Evolutionary conservation across 768 basidiomycete genomes (phyloP), one percentile per base, ranked within the genome.

Genomic region (Candolleomyces efflorescens): DNA sequence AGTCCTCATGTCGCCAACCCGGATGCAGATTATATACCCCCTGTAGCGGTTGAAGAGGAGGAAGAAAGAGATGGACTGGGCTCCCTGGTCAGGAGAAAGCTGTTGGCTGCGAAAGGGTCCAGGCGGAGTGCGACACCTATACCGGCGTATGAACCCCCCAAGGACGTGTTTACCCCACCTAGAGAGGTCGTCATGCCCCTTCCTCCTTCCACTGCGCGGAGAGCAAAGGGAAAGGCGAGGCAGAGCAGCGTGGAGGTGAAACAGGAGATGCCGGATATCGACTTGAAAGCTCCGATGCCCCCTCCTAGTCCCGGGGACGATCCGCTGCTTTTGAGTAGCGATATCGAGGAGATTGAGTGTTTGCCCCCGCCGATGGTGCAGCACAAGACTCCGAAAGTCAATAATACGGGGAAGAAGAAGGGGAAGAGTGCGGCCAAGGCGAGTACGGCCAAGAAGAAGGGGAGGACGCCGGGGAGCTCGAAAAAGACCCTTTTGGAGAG

Each of bases 301-400:
- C 90, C 90, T 0, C 76, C 87, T 0, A 89, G 87, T 55, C 90
- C 90, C 2, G 82, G 82, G 0, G 90, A 92, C 37, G 90, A 92
- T 63, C 90, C 90, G 0, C 67, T 92, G 0, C 72, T 92, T 1
- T 74, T 92, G 27, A 78, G 77, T 47, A 82, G 78, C 3, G 49
- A 36, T 26, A 36, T 36, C 24, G 49, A 50, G 27, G 49, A 50
- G 49, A 36, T 26, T 15, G 24, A 50, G 49, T 9, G 23, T 15
- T 20, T 18, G 32, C 32, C 26, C 27, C 49, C 15, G 17, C 13
- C 20, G 49, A 5, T 15, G 2, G 24, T 51, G 13, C 32, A 51
- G 27, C 18, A 27, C 24, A 53, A n/a, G 51, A 53, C 51, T 7
- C 51, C 51, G 2, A 53, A 38, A 27, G 9, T 27, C 53, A 24